Evolutionary conservation across 1,284 basidiomycete genomes (phyloP), one percentile per base, ranked within the genome.

Genomic region (Boletellus deceptivus): DNA sequence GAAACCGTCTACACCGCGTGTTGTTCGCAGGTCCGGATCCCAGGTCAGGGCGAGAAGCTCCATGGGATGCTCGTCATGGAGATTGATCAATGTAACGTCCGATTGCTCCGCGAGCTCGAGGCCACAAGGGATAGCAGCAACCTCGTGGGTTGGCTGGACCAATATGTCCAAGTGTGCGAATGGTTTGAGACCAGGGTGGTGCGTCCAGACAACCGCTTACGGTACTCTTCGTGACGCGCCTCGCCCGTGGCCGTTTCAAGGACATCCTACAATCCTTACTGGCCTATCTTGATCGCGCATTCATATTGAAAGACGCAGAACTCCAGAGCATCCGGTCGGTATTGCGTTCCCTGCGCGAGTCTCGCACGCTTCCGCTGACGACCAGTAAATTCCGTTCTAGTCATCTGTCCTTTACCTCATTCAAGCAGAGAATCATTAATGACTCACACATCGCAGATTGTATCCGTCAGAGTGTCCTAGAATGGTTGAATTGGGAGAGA

Each of bases 161-260:
- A 70, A 11, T 80, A 89, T 52, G 80, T 80, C 3, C 65, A 72
- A 14, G 61, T 66, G 0, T 84, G 83, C 59, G 68, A 71, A 18
- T 86, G 83, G 84, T 86, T 84, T 43, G 81, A 86, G 59, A 68
- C 65, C 31, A 75, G 77, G 59, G 74, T 86, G 55, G 85, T 86
- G 61, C 67, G 84, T 70, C 29, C 25, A 39, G 5, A 25, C 43
- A 4, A 4, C n/a, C 3, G 13, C 20, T 43, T 27, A n/a, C 6
- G 24, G 27, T 66, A 17, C 10, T 4, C 18, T 20, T 33, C 33
- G 7, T 17, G 7, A 6, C 48, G 27, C 14, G 44, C 9, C 34
- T 37, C 16, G 10, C 37, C 22, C 22, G 25, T 34, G 22, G 16
- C 22, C 9, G 48, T 13, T 27, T 54, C 7, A 47, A 86, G 82